These are phyloP conservation scores for Stramenopiles sp. DNA, from an alignment of 352 stramenopile species.

Conservation along the genomic window DNA sequence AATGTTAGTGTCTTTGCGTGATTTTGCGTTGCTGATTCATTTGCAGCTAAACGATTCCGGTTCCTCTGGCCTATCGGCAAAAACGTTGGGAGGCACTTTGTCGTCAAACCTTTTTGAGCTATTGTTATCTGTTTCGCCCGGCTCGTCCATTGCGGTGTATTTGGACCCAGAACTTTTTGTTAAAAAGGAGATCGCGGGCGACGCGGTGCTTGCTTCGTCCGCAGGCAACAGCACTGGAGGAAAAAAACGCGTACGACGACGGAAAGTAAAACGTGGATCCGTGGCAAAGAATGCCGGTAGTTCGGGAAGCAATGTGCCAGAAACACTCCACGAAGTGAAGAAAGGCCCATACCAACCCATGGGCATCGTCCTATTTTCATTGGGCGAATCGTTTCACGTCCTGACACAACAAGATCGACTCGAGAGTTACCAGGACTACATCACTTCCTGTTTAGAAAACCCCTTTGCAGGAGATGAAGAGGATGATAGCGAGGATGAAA, in stretches of 20 bases:
- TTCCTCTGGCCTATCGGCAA: background rate
- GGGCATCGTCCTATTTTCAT: background rate
- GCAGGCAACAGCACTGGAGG: background rate
- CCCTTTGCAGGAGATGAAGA: too few species aligned
- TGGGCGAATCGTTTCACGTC: background rate
- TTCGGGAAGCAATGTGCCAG: background rate
- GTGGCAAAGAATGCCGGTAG: background rate
- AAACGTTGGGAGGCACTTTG: background rate
- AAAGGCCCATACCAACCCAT: constrained; percentile 10
- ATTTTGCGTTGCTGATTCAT: background rate
- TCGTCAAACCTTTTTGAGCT: background rate
- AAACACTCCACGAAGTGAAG: background rate
- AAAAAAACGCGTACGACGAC: background rate
- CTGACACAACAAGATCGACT: background rate
- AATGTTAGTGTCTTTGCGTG: background rate
- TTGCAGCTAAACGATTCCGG: background rate
- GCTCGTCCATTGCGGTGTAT: background rate
- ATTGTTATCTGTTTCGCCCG: background rate
- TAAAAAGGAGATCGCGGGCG: background rate
- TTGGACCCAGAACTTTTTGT: background rate
- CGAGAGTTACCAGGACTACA: background rate
- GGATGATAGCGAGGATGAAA: too few species aligned
- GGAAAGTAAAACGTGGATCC: background rate
- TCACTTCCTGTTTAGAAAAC: background rate
- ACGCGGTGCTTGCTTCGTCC: background rate